phyloP scores from a whole-genome alignment of 169 alveolate genomes.

The Condylostoma magnum region DNA sequence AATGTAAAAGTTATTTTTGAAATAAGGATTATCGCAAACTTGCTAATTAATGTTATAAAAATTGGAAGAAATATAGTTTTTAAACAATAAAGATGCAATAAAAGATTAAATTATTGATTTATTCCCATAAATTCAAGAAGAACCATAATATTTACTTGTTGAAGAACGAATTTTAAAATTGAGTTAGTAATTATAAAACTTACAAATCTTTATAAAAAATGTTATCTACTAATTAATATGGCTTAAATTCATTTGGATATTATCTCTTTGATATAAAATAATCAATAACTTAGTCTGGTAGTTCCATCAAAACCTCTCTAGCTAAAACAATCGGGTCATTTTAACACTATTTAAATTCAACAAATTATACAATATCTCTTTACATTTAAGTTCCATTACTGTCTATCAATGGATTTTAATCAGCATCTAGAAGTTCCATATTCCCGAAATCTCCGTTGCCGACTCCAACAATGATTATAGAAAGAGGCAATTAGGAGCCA shows the following conservation, averaged over 20 bases:
- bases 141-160: too few species aligned
- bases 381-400: conserved; percentile 42
- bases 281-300: conserved; percentile 24
- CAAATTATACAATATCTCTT: conserved; percentile 75
- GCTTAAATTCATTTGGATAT: conserved; percentile 15
- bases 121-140: too few species aligned
- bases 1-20: too few species aligned
- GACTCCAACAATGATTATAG: conserved; percentile 67
- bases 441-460: conserved; percentile 61
- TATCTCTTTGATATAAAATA: background rate
- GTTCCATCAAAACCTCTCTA: conserved; percentile 37
- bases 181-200: too few species aligned
- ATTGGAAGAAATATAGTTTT: too few species aligned
- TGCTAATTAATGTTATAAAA: too few species aligned
- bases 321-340: conserved; percentile 24
- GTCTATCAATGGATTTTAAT: conserved; percentile 38
- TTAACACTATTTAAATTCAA: conserved; percentile 49
- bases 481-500: conserved; percentile 61
- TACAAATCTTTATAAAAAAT: too few species aligned
- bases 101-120: too few species aligned
- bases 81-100: too few species aligned
- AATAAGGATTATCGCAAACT: too few species aligned
- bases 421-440: conserved; percentile 69
- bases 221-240: too few species aligned
- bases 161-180: too few species aligned